Evolutionary conservation across 2,329 filamentous ascomycete species (phyloP), one percentile per base, ranked within the genome.

Genomic region (Diaporthe citriasiana): DNA sequence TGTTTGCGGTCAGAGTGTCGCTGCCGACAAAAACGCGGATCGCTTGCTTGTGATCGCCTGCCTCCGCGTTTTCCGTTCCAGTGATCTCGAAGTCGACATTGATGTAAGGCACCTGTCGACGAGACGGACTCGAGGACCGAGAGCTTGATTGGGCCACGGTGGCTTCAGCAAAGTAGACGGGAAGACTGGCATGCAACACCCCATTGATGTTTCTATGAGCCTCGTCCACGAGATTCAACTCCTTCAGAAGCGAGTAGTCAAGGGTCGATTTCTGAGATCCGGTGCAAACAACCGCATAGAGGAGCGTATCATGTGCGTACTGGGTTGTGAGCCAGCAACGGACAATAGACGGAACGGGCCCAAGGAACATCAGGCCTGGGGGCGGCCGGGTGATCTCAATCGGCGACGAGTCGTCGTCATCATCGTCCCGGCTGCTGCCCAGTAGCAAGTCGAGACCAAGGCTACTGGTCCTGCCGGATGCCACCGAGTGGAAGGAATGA

Each of bases 241-340:
- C 93, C 77, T 91, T 91, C 66, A 98, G 85, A 70, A 98, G 88
- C 8, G 91, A 90, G 78, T 90, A 88, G 72, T 97, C 93, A 59
- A 99, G 85, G n/a, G 91, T 92, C 1, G 97, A 98, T 78, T 91
- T 93, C 82, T 95, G 95, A 7, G 97, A 97, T 1, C 96, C 97
- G 2, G 94, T 96, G 82, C 97, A 98, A 3, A 98, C 88, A 45
- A 95, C 95, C 47, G 95, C 97, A 81, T 98, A 98, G 7, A 98
- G 87, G 22, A 98, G 89, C 13, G 95, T 93, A 77, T 93, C 92
- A 81, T 98, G 96, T 19, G 95, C 96, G 84, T 97, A 98, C 79
- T 94, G 93, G 47, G 92, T 93, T 35, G 94, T 96, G 78, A 98
- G 87, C 95, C 97, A 98, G 85, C 97, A 99, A 75, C 97, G 93